A percentile compares a stretch with the other conserved stretches of the same genome.
Evolutionary conservation across 2,329 filamentous ascomycete species (phyloP).

Genomic region (Sporothrix sp.): DNA sequence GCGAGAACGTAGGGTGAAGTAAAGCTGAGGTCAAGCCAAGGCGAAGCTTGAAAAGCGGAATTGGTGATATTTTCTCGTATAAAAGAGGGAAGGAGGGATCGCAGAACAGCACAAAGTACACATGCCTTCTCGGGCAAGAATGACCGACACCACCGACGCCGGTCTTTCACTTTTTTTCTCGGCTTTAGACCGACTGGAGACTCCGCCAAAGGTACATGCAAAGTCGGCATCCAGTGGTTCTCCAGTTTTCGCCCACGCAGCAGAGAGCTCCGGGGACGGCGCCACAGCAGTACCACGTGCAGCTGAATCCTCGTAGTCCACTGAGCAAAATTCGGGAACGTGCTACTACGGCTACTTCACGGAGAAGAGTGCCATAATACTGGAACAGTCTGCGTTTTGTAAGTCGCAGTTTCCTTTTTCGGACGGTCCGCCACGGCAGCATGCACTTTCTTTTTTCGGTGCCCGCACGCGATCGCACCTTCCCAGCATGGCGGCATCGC

Average conservation of each 20-base stretch:
- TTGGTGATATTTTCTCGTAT: too few relatives aligned
- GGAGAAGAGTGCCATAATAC: too few relatives aligned
- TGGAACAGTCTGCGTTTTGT: too few relatives aligned
- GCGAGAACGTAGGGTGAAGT: too few relatives aligned
- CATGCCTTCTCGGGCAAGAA: background rate
- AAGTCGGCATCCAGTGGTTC: too few relatives aligned
- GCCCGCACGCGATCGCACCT: background rate
- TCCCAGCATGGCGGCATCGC: background rate
- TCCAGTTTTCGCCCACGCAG: too few relatives aligned
- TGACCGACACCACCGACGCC: conserved; percentile 5
- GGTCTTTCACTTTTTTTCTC: too few relatives aligned
- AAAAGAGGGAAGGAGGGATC: background rate
- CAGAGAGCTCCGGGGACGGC: background rate
- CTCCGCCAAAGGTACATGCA: background rate
- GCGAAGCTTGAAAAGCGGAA: too few relatives aligned
- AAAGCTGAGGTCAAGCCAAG: too few relatives aligned
- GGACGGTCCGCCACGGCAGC: background rate
- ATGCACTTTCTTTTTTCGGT: background rate
- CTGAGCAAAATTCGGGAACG: too few relatives aligned
- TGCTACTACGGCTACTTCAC: too few relatives aligned
- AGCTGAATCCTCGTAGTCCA: too few relatives aligned
- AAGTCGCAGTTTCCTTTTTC: conserved; percentile 8
- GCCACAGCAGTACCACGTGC: background rate
- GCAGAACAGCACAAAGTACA: background rate
- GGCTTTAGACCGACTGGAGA: background rate